Evolutionary conservation across 768 basidiomycete species (phyloP).

Genomic region (Cytidiella melzeri): DNA sequence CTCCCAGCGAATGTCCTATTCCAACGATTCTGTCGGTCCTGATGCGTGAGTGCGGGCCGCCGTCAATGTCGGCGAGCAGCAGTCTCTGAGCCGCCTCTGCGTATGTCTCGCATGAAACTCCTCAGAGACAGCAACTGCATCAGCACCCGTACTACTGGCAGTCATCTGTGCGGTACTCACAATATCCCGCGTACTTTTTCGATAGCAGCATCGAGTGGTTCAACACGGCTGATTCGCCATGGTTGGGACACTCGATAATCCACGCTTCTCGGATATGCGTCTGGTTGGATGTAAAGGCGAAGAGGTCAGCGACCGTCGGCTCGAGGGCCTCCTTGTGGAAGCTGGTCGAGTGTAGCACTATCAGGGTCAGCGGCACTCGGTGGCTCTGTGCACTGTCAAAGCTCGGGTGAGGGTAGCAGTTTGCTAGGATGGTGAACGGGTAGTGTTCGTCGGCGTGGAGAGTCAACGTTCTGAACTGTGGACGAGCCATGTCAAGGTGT

Average conservation of each 20-base stretch:
- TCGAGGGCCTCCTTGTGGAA: constrained; percentile 77
- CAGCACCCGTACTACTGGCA: neutral
- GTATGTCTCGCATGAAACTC: constrained; percentile 63
- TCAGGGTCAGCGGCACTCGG: constrained; percentile 35
- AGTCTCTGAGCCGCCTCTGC: constrained; percentile 54
- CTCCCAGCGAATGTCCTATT: constrained; percentile 66
- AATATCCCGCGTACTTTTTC: constrained; percentile 44
- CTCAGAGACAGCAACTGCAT: too few species aligned
- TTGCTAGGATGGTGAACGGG: constrained; percentile 7
- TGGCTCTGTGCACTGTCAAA: neutral
- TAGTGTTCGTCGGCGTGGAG: constrained; percentile 3
- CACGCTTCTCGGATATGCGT: constrained; percentile 51
- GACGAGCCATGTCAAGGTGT: neutral
- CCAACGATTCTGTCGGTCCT: constrained; percentile 46
- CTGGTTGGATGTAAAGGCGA: constrained; percentile 15
- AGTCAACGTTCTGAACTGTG: neutral
- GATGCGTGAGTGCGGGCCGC: constrained; percentile 42
- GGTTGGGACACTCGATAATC: constrained; percentile 69
- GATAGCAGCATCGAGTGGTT: constrained; percentile 44
- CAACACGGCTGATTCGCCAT: constrained; percentile 52
- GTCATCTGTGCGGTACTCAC: constrained; percentile 16
- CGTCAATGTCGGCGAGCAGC: constrained; percentile 33
- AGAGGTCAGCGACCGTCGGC: constrained; percentile 46
- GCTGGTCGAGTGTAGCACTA: constrained; percentile 64
- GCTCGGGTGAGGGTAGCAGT: neutral